phyloP scores from a whole-genome alignment of 306 rosid species.

The Dalbergia cochinchinensis region DNA sequence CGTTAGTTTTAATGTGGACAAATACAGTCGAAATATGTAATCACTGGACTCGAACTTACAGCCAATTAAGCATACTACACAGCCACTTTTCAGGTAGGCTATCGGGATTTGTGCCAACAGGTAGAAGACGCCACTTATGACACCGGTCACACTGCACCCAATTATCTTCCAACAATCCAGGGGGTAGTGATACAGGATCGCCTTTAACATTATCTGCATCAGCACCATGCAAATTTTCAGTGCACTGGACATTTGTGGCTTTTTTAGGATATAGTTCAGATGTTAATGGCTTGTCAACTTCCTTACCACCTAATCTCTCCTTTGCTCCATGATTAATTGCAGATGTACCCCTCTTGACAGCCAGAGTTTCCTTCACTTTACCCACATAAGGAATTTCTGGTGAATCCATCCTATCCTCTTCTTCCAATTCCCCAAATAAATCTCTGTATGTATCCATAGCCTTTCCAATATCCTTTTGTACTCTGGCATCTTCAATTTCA shows the following conservation, averaged over 20 bases:
- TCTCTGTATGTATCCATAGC: slow-evolving; percentile 62
- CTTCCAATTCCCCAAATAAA: slow-evolving; percentile 68
- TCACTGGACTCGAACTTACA: slow-evolving; percentile 78
- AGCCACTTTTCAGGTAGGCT: slow-evolving; percentile 92
- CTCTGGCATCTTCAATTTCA: slow-evolving; percentile 55
- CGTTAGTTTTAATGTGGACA: slow-evolving; percentile 7
- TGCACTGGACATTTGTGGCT: slow-evolving; percentile 52
- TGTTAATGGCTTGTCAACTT: slow-evolving; percentile 47
- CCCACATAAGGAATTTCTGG: slow-evolving; percentile 53
- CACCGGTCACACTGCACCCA: slow-evolving; percentile 95
- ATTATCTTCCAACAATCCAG: slow-evolving; percentile 61
- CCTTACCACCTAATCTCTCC: slow-evolving; percentile 60
- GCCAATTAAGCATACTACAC: slow-evolving; percentile 96
- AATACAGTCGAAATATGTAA: slow-evolving; percentile 14
- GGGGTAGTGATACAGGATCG: neutral
- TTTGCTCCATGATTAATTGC: slow-evolving; percentile 48
- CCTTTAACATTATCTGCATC: slow-evolving; percentile 60
- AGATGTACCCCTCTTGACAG: slow-evolving; percentile 50
- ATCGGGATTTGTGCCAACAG: slow-evolving; percentile 75
- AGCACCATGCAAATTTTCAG: slow-evolving; percentile 53
- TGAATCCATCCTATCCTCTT: slow-evolving; percentile 53
- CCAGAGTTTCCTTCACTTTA: slow-evolving; percentile 56
- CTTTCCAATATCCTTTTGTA: slow-evolving; percentile 51
- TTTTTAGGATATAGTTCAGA: slow-evolving; percentile 45
- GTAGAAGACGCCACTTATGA: slow-evolving; percentile 96